Conservation (phyloP, 2,329 filamentous ascomycete genomes). For the Fusarium goolgardi region DNA sequence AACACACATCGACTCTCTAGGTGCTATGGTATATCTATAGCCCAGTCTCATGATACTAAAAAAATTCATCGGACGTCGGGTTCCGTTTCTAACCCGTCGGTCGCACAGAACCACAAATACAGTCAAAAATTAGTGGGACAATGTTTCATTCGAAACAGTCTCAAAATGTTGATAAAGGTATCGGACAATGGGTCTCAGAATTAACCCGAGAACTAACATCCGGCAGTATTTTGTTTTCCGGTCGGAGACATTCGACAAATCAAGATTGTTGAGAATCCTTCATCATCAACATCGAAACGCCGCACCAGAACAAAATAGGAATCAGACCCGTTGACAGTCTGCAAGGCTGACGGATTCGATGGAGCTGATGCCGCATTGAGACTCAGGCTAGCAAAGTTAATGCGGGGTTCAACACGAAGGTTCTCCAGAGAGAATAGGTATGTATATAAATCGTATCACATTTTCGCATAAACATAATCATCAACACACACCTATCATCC, state of each 20-base stretch:
- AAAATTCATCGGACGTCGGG: fast-evolving
- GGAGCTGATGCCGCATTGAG: background rate
- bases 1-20: background rate
- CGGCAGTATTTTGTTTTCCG: background rate
- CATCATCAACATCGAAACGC: background rate
- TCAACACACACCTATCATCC: background rate
- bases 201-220: background rate
- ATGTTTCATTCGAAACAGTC: fast-evolving
- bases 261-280: background rate
- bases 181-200: background rate
- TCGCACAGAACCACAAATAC: background rate
- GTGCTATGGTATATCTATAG: fast-evolving
- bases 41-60: too few species aligned
- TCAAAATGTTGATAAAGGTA: too few species aligned
- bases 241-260: background rate
- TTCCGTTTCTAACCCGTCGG: fast-evolving
- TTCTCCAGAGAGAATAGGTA: background rate
- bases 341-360: background rate
- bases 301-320: slow-evolving; percentile 8
- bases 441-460: slow-evolving; percentile 3
- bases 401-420: background rate
- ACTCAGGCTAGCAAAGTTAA: background rate
- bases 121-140: background rate
- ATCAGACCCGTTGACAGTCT: background rate
- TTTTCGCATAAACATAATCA: background rate